phyloP scores from a whole-genome alignment of 2,329 filamentous ascomycete genomes.

The Fusarium foetens region DNA sequence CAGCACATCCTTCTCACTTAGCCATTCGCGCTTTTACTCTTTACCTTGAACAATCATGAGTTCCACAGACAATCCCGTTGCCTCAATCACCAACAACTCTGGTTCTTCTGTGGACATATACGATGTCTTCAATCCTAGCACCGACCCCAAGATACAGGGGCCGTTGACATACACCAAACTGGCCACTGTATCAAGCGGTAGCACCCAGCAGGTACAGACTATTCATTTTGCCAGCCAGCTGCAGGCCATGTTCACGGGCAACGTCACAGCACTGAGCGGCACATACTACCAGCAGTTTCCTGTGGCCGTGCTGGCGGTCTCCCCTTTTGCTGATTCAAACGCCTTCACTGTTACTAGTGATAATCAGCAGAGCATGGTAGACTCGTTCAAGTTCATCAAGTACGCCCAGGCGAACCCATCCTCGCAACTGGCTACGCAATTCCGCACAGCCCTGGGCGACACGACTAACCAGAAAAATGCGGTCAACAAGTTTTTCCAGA shows the following conservation, averaged over 20 bases:
- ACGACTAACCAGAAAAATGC: not conserved
- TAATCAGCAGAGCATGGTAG: not conserved
- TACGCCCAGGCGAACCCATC: not conserved
- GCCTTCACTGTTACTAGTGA: not conserved
- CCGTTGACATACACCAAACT: not conserved
- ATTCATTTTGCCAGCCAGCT: not conserved
- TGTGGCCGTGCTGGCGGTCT: not conserved
- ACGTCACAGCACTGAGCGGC: not conserved
- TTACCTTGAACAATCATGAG: not conserved
- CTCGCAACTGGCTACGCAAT: not conserved
- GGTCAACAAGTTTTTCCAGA: not conserved
- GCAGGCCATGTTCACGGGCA: not conserved
- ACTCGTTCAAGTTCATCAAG: conserved; percentile 13
- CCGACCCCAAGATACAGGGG: not conserved
- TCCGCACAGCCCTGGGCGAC: not conserved
- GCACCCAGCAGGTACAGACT: not conserved
- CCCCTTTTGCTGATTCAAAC: not conserved
- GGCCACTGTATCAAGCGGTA: not conserved
- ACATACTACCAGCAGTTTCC: not conserved
- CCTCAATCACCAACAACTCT: not conserved
- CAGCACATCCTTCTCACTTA: not conserved
- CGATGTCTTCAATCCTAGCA: not conserved
- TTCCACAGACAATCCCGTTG: not conserved
- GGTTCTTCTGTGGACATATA: not conserved
- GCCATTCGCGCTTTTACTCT: not conserved